These are phyloP conservation scores for Lachnellula willkommii DNA, from an alignment of 2,329 filamentous ascomycete species.

Conservation along the genomic window DNA sequence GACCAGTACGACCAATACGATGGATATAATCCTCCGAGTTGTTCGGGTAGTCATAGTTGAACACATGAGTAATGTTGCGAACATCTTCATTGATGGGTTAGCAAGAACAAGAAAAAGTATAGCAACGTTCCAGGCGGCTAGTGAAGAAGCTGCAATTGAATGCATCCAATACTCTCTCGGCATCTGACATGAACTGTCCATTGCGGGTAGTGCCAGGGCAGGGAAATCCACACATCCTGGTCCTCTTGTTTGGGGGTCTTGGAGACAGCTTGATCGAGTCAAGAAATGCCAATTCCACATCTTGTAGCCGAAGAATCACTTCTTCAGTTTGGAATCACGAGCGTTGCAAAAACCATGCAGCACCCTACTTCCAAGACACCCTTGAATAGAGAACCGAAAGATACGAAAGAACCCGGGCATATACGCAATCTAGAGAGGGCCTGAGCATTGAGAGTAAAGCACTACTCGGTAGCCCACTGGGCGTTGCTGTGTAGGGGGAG, in stretches of 20 bases:
- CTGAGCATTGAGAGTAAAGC: slow-evolving; percentile 89
- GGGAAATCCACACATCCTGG: slow-evolving; percentile 52
- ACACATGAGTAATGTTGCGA: slow-evolving; percentile 99
- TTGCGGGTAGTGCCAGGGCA: slow-evolving; percentile 44
- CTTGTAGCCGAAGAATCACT: slow-evolving; percentile 60
- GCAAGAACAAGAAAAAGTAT: slow-evolving; percentile 58
- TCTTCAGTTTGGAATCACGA: slow-evolving; percentile 69
- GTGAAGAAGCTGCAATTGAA: slow-evolving; percentile 32
- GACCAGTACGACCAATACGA: slow-evolving; percentile 91
- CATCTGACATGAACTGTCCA: slow-evolving; percentile 34
- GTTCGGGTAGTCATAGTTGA: slow-evolving; percentile 99
- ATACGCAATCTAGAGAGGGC: slow-evolving; percentile 83
- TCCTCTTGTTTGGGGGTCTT: slow-evolving; percentile 58
- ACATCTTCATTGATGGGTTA: slow-evolving; percentile 94
- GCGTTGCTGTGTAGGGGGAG: slow-evolving; percentile 46
- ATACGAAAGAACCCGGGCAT: slow-evolving; percentile 82
- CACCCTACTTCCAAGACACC: slow-evolving; percentile 83
- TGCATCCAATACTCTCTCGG: slow-evolving; percentile 37
- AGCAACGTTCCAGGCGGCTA: slow-evolving; percentile 55
- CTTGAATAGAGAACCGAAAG: slow-evolving; percentile 74
- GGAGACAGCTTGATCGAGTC: slow-evolving; percentile 72
- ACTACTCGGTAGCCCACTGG: slow-evolving; percentile 58
- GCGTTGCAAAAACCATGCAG: slow-evolving; percentile 62
- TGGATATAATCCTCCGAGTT: slow-evolving; percentile 99
- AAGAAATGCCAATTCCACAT: slow-evolving; percentile 74